These are phyloP conservation scores for Malassezia equina DNA, from an alignment of 1,284 basidiomycete genomes.

Conservation along the genomic window DNA sequence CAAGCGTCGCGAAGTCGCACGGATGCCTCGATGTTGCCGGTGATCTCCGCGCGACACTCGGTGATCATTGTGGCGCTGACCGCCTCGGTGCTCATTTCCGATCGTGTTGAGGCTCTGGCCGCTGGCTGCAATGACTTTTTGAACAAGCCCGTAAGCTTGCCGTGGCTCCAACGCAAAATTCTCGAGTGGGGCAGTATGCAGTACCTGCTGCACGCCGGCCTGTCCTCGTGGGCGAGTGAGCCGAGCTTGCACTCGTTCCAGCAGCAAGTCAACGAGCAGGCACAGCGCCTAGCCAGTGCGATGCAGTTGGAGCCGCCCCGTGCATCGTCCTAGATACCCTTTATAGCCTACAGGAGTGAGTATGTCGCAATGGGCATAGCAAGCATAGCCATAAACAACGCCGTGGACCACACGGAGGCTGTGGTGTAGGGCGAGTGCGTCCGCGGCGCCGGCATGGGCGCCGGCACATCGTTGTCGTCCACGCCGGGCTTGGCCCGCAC, in stretches of 20 bases:
- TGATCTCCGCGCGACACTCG: conserved; percentile 59
- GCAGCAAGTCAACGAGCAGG: not conserved
- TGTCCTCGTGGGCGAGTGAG: conserved; percentile 3
- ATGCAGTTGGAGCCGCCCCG: conserved; percentile 3
- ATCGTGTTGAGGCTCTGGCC: conserved; percentile 86
- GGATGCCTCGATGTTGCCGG: conserved; percentile 11
- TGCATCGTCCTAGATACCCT: not conserved
- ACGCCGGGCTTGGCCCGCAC: conserved; percentile 18
- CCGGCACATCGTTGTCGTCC: conserved; percentile 12
- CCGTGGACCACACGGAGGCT: conserved; percentile 9
- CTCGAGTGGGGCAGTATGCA: conserved; percentile 76
- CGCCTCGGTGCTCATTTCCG: conserved; percentile 78
- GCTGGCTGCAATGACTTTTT: conserved; percentile 98
- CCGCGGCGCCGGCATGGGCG: not conserved
- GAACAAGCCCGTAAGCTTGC: conserved; percentile 87
- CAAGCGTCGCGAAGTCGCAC: conserved; percentile 21
- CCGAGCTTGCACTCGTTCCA: not conserved
- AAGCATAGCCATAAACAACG: conserved; percentile 5
- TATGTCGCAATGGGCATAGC: conserved; percentile 8
- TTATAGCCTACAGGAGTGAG: not conserved
- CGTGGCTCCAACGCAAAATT: conserved; percentile 96
- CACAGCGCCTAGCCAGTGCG: not conserved
- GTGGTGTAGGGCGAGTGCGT: conserved; percentile 4
- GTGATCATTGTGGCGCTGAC: conserved; percentile 98
- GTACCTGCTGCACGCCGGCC: conserved; percentile 40